Percentiles rank a stretch among this genome's conserved stretches.
Evolutionary conservation across 441 rosid genomes (phyloP).

Genomic region (Euphorbia schlechtendalii): DNA sequence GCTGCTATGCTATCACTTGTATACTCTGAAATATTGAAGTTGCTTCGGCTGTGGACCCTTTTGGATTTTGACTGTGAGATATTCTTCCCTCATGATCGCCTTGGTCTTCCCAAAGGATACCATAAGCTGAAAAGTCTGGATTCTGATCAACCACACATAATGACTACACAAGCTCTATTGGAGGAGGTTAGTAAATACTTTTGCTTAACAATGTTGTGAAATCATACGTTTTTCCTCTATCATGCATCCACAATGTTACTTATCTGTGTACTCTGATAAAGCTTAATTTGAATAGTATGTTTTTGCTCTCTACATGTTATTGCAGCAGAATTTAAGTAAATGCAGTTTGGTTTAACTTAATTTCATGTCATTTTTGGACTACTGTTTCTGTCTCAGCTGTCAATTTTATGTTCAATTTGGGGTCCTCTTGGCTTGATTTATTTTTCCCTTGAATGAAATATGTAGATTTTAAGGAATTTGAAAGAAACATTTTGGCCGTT

Average conservation of each 20-base stretch:
- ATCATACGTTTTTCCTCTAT: slow-evolving; percentile 20
- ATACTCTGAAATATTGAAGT: slow-evolving; percentile 53
- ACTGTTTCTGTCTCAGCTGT: background rate
- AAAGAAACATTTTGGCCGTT: slow-evolving; percentile 28
- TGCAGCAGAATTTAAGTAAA: background rate
- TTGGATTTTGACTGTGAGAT: slow-evolving; percentile 59
- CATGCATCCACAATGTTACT: background rate
- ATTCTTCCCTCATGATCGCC: slow-evolving; percentile 43
- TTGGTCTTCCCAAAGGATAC: slow-evolving; percentile 54
- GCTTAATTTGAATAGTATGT: background rate
- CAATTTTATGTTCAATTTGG: background rate
- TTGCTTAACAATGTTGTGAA: background rate
- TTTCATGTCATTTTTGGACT: background rate
- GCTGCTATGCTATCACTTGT: slow-evolving; percentile 50
- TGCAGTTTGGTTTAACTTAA: slow-evolving; percentile 2
- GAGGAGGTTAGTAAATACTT: slow-evolving; percentile 31
- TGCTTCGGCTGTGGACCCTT: slow-evolving; percentile 33
- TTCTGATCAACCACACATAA: slow-evolving; percentile 47
- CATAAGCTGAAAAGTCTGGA: slow-evolving; percentile 52
- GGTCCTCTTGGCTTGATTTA: background rate
- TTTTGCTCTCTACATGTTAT: background rate
- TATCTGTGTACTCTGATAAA: background rate
- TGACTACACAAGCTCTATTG: slow-evolving; percentile 44
- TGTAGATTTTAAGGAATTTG: slow-evolving; percentile 49
- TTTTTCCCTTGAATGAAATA: background rate